These are phyloP conservation scores for Neurospora tetrasperma DNA, from an alignment of 495 filamentous ascomycete genomes.

Conservation along the genomic window DNA sequence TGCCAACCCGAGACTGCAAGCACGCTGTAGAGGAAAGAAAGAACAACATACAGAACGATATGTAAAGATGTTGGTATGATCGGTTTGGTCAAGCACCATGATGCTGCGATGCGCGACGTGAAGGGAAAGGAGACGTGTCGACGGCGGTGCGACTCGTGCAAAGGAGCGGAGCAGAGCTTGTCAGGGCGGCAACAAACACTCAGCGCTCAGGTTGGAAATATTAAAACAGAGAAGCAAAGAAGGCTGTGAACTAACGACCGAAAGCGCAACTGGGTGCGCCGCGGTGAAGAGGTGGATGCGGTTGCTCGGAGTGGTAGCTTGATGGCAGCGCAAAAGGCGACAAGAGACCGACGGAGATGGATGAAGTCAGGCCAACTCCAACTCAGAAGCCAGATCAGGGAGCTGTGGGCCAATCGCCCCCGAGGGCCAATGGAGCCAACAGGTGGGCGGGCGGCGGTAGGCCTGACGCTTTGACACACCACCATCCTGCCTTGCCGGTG, in stretches of 20 bases:
- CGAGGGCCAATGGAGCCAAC: neutral
- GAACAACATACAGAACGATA: conserved; percentile 10
- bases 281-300: neutral
- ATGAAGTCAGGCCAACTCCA: neutral
- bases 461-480: neutral
- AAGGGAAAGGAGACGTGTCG: neutral
- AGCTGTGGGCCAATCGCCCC: neutral
- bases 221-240: neutral
- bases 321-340: neutral
- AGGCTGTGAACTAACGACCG: neutral
- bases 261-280: neutral
- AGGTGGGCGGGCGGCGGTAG: neutral
- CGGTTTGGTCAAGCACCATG: conserved; percentile 18
- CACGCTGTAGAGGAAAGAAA: neutral
- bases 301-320: neutral
- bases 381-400: neutral
- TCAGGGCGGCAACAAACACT: neutral
- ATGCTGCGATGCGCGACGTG: conserved; percentile 12
- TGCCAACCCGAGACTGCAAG: neutral
- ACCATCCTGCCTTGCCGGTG: neutral
- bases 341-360: neutral
- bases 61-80: conserved; percentile 11
- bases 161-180: neutral
- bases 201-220: neutral
- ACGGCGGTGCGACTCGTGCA: neutral